These are phyloP conservation scores for Metschnikowia amazonensis DNA, from an alignment of 805 yeast genomes.

Conservation along the genomic window DNA sequence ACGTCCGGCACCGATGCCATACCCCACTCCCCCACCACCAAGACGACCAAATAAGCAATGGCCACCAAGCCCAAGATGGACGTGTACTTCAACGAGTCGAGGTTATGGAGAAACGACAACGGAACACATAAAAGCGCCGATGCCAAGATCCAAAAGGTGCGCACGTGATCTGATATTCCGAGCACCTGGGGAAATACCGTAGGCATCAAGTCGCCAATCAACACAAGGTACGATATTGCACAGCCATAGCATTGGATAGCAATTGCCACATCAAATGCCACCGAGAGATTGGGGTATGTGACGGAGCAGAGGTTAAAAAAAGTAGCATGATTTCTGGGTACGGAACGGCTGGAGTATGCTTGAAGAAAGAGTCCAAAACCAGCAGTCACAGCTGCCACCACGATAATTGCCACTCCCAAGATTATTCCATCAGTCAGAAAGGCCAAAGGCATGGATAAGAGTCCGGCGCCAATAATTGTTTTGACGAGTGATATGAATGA, in stretches of 20 bases:
- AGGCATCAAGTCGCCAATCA: conserved; percentile 74
- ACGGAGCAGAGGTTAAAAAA: conserved; percentile 64
- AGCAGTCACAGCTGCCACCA: conserved; percentile 62
- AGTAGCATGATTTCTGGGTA: conserved; percentile 59
- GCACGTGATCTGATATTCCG: conserved; percentile 22
- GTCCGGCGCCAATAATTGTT: conserved; percentile 79
- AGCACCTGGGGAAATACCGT: conserved; percentile 40
- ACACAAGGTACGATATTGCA: conserved; percentile 63
- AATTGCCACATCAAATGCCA: conserved; percentile 69
- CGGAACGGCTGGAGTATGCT: conserved; percentile 52
- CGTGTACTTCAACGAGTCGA: conserved; percentile 82
- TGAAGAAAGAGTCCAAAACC: conserved; percentile 65
- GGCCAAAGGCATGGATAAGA: conserved; percentile 73
- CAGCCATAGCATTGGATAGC: conserved; percentile 79
- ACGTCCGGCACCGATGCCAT: conserved; percentile 47
- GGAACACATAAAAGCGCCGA: conserved; percentile 48
- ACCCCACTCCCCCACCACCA: conserved; percentile 71
- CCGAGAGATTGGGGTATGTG: conserved; percentile 64
- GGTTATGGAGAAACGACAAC: conserved; percentile 65
- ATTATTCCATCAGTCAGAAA: conserved; percentile 64
- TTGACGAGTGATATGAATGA: conserved; percentile 65
- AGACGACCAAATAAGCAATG: conserved; percentile 67
- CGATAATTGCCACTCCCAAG: conserved; percentile 51
- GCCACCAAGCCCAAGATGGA: conserved; percentile 79
- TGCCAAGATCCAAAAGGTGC: conserved; percentile 60